These are phyloP conservation scores for Trichoderma atroviride DNA, from an alignment of 2,329 filamentous ascomycete genomes.

Conservation along the genomic window DNA sequence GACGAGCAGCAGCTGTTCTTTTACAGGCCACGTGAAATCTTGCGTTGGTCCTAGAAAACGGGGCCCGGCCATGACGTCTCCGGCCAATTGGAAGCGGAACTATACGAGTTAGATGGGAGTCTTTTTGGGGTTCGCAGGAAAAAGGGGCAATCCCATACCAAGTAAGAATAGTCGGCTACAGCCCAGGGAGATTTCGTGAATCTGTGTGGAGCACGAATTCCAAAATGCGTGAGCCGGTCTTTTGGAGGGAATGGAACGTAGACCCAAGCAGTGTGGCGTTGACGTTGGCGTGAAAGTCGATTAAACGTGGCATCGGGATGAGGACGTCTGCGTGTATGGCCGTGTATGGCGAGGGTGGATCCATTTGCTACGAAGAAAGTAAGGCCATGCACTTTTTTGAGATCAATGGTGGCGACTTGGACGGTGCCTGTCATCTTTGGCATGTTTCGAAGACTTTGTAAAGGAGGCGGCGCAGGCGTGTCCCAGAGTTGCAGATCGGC, in stretches of 20 bases:
- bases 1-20: neutral
- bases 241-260: neutral
- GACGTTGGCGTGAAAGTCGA: neutral
- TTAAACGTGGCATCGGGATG: neutral
- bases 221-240: neutral
- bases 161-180: neutral
- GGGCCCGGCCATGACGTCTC: neutral
- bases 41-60: neutral
- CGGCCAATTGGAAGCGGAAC: slow-evolving; percentile 4
- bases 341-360: neutral
- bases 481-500: neutral
- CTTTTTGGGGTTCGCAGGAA: too few relatives aligned
- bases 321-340: neutral
- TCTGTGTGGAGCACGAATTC: neutral
- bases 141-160: too few relatives aligned
- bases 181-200: neutral
- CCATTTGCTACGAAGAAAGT: neutral
- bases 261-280: neutral
- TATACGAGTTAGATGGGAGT: neutral
- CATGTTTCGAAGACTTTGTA: neutral
- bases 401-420: neutral
- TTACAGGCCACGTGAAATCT: neutral
- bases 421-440: accelerated
- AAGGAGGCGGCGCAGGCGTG: neutral
- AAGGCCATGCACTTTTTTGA: neutral